phyloP scores from a whole-genome alignment of 2,329 filamentous ascomycete species.

The Alternaria sp. region DNA sequence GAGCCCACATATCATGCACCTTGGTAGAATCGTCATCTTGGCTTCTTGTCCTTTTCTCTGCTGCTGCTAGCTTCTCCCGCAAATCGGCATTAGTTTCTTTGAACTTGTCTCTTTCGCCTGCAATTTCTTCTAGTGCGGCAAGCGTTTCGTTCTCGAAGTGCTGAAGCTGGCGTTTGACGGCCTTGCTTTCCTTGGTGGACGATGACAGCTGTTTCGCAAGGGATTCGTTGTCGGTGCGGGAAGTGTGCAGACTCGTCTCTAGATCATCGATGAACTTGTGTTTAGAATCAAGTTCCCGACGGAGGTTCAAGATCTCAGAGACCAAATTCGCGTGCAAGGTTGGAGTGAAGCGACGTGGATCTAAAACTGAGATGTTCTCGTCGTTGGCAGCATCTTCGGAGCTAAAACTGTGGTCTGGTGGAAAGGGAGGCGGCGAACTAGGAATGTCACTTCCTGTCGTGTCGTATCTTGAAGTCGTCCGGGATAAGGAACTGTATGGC shows the following conservation, averaged over 20 bases:
- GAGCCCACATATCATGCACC: slow-evolving; percentile 80
- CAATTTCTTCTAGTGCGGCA: slow-evolving; percentile 82
- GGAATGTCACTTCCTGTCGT: slow-evolving; percentile 68
- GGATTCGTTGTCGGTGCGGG: slow-evolving; percentile 76
- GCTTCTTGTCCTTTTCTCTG: slow-evolving; percentile 77
- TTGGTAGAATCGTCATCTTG: slow-evolving; percentile 86
- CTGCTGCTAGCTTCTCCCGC: slow-evolving; percentile 76
- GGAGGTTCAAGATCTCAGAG: slow-evolving; percentile 86
- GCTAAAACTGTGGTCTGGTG: slow-evolving; percentile 59
- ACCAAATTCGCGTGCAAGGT: slow-evolving; percentile 94
- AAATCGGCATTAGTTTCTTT: slow-evolving; percentile 75
- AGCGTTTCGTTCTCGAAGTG: slow-evolving; percentile 87
- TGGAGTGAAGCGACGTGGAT: slow-evolving; percentile 92
- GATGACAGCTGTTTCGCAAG: slow-evolving; percentile 69
- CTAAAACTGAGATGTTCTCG: slow-evolving; percentile 77
- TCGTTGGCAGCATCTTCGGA: slow-evolving; percentile 64
- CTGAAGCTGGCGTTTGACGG: slow-evolving; percentile 83
- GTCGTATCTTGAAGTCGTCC: slow-evolving; percentile 69
- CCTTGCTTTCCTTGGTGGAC: slow-evolving; percentile 77
- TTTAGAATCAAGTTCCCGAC: slow-evolving; percentile 91
- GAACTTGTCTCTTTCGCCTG: slow-evolving; percentile 84
- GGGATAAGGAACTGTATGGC: slow-evolving; percentile 71
- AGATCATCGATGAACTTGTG: slow-evolving; percentile 84
- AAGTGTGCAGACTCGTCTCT: slow-evolving; percentile 75
- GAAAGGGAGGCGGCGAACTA: slow-evolving; percentile 67